A percentile compares a stretch with the other conserved stretches of the same genome.
phyloP scores from a whole-genome alignment of 441 rosid genomes.

The Erodium trifolium region DNA sequence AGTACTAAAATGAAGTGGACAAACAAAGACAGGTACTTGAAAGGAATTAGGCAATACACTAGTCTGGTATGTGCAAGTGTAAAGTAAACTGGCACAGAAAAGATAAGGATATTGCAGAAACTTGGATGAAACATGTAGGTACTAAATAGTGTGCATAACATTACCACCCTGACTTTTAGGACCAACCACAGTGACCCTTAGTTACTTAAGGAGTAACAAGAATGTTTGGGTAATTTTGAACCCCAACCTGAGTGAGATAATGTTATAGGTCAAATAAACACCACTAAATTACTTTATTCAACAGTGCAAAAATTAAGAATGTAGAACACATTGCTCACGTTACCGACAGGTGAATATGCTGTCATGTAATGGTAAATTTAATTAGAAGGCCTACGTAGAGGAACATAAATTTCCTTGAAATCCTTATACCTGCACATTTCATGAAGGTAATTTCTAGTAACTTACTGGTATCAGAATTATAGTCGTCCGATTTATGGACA shows the following conservation, averaged over 20 bases:
- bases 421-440: neutral
- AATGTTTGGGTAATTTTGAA: constrained; percentile 67
- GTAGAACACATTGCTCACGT: constrained; percentile 36
- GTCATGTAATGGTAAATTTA: constrained; percentile 76
- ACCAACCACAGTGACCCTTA: too few species aligned
- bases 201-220: constrained; percentile 36
- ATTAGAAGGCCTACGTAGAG: neutral
- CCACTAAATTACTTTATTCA: neutral
- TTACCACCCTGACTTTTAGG: neutral
- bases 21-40: neutral
- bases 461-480: neutral
- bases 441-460: neutral
- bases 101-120: neutral
- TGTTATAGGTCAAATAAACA: constrained; percentile 8
- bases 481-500: neutral
- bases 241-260: constrained; percentile 42
- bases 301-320: neutral
- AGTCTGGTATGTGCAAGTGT: neutral
- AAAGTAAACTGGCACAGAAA: neutral
- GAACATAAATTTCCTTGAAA: neutral
- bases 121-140: neutral
- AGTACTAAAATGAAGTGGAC: neutral
- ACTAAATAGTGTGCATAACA: neutral
- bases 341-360: constrained; percentile 90
- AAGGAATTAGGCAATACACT: neutral